Conservation (phyloP, 305 asterid species). For the Fraxinus paxiana region DNA sequence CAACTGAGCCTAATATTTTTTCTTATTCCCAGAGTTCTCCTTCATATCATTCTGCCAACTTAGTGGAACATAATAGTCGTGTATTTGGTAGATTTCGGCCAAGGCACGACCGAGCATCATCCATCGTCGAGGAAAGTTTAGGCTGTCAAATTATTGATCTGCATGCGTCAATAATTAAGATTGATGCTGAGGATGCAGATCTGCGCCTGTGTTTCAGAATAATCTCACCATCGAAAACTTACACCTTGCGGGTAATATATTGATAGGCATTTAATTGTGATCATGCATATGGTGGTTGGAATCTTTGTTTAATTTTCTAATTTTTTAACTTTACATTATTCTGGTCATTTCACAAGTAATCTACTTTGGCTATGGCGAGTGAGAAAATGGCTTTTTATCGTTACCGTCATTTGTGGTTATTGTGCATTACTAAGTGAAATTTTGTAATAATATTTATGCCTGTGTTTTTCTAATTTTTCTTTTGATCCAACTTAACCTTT, state of each 20-base stretch:
- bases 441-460: not conserved
- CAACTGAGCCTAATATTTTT: conserved; percentile 20
- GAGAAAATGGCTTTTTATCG: not conserved
- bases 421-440: not conserved
- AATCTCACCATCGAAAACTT: conserved; percentile 80
- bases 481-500: not conserved
- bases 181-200: conserved; percentile 92
- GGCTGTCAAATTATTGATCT: conserved; percentile 81
- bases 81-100: conserved; percentile 86
- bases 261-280: conserved; percentile 19
- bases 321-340: not conserved
- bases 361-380: not conserved
- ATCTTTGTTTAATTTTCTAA: not conserved
- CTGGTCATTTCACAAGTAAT: not conserved
- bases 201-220: conserved; percentile 91
- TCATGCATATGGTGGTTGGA: conserved; percentile 11
- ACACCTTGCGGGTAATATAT: conserved; percentile 70
- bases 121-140: conserved; percentile 57
- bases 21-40: conserved; percentile 66
- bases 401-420: not conserved
- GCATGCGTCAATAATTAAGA: conserved; percentile 81
- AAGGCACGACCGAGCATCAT: conserved; percentile 55
- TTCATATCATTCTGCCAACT: conserved; percentile 43
- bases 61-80: conserved; percentile 59
- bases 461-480: not conserved